Percentiles rank a stretch among this genome's conserved stretches.
Conservation (phyloP, 768 basidiomycete genomes). For the Roridomyces roridus region DNA sequence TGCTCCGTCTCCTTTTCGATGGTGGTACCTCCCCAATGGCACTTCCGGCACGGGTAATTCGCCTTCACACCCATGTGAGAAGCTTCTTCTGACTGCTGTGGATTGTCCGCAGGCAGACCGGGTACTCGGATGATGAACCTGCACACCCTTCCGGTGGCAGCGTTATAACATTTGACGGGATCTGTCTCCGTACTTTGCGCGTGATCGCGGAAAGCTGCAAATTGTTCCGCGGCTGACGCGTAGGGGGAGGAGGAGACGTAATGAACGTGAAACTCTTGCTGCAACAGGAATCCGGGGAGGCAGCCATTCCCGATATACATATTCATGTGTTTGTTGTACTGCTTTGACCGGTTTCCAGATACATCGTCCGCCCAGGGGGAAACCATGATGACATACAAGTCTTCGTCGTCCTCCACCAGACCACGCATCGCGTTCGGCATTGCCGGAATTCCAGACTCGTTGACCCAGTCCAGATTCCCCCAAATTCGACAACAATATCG, state of each 20-base stretch:
- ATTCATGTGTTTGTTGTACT: slow-evolving; percentile 44
- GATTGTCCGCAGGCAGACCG: slow-evolving; percentile 24
- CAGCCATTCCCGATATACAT: slow-evolving; percentile 39
- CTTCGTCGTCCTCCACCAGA: not conserved
- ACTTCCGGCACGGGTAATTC: slow-evolving; percentile 20
- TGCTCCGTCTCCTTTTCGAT: slow-evolving; percentile 4
- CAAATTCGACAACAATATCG: slow-evolving; percentile 2
- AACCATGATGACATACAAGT: slow-evolving; percentile 36
- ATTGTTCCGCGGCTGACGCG: slow-evolving; percentile 34
- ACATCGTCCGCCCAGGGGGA: slow-evolving; percentile 6
- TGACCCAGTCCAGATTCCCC: not conserved
- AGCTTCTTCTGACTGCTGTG: slow-evolving; percentile 25
- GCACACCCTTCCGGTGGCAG: slow-evolving; percentile 2
- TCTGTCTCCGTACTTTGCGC: slow-evolving; percentile 8
- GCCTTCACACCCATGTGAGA: slow-evolving; percentile 19
- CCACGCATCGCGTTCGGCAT: not conserved
- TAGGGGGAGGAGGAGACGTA: slow-evolving; percentile 41
- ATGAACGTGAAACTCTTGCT: slow-evolving; percentile 35
- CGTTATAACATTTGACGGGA: slow-evolving; percentile 14
- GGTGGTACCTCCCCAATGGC: slow-evolving; percentile 14
- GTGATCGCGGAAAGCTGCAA: slow-evolving; percentile 8
- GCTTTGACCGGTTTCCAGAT: slow-evolving; percentile 18
- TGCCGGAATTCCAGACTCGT: not conserved
- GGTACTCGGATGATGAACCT: slow-evolving; percentile 8
- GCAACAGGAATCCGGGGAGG: slow-evolving; percentile 33